A percentile compares a stretch with the other conserved stretches of the same genome.
phyloP scores from a whole-genome alignment of 371 early-diverging fungal genomes.

The Mortierella sp. region DNA sequence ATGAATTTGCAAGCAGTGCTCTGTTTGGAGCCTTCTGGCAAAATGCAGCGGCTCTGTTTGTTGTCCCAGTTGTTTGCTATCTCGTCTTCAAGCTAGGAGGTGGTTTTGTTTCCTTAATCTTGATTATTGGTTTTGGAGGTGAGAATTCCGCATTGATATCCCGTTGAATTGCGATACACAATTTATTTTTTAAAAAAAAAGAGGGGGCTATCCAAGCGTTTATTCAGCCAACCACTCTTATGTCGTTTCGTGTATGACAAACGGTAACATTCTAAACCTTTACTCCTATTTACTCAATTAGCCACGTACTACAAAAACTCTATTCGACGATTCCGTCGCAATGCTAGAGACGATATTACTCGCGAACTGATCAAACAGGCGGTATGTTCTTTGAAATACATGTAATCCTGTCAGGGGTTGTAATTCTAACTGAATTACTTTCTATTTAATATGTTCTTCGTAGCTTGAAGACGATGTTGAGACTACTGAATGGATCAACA shows the following conservation, averaged over 20 bases:
- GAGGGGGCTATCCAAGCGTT: neutral
- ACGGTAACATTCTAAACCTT: neutral
- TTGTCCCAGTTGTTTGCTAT: conserved; percentile 41
- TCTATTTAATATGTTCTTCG: neutral
- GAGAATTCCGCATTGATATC: conserved; percentile 5
- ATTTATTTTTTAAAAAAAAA: no score
- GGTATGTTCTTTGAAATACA: conserved; percentile 26
- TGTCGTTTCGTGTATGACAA: neutral
- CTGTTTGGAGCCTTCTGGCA: conserved; percentile 54
- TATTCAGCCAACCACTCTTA: no score
- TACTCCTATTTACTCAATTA: conserved; percentile 15
- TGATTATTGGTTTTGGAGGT: conserved; percentile 56
- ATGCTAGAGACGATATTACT: conserved; percentile 76
- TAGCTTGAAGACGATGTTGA: conserved; percentile 73
- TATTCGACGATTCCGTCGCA: conserved; percentile 69
- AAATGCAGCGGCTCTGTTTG: conserved; percentile 37
- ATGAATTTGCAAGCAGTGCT: conserved; percentile 55
- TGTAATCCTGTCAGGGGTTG: neutral
- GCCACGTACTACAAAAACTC: conserved; percentile 79
- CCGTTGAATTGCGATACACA: neutral
- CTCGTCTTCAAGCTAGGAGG: conserved; percentile 51
- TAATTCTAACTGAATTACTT: neutral
- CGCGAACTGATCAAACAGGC: conserved; percentile 66
- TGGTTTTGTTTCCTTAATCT: conserved; percentile 46
- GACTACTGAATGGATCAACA: conserved; percentile 97